Base-by-base conservation (phyloP, 768 basidiomycete genomes). In the Butyriboletus loyo region DNA sequence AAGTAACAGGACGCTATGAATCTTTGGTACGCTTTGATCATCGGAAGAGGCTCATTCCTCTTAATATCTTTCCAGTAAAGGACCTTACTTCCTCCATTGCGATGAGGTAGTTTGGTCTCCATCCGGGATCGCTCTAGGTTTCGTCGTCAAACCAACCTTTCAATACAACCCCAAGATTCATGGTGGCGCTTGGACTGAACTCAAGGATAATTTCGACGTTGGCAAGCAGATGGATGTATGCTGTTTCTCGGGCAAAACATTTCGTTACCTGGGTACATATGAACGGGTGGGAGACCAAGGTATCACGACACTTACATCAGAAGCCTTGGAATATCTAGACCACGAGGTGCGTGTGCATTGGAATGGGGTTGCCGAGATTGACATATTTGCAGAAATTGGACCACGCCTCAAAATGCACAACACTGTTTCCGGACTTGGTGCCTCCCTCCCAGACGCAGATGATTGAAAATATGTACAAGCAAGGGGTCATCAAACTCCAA, bases 401-500 rank as follows among this genome's bases (percentile, higher is more conserved):
- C 27, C 37, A 54, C 10, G 51, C 44, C 28, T 56, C 66, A 10
- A 35, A 30, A 32, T 6, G 35, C 19, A 68, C 68, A 5, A 60
- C 54, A 36, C 42, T 63, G 7, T 60, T 57, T 46, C 53, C 48
- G 21, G 56, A 67, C 40, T 41, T 67, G 17, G 34, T 67, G 24
- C 55, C 65, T 22, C 56, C 68, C 11, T 59, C 53, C 15, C 68
- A 66, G 21, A 44, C 42, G 27, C 52, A 48, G 40, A 67, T 67
- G 64, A 59, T 64, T 34, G 47, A 47, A 13, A 61, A 59, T 14
- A 70, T 67, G 66, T 69, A 67, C 41, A 55, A 41, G 46, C 49
- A 61, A 15, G 68, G 66, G 8, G 51, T 70, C 44, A 63, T 70
- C 50, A 57, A 66, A 40, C 49, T 69, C 10, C 53, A 58, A 37